A percentile compares a stretch with the other conserved stretches of the same genome.
Evolutionary conservation across 805 yeast genomes (phyloP).

Genomic region (Sungouiozyma ichnusensis): DNA sequence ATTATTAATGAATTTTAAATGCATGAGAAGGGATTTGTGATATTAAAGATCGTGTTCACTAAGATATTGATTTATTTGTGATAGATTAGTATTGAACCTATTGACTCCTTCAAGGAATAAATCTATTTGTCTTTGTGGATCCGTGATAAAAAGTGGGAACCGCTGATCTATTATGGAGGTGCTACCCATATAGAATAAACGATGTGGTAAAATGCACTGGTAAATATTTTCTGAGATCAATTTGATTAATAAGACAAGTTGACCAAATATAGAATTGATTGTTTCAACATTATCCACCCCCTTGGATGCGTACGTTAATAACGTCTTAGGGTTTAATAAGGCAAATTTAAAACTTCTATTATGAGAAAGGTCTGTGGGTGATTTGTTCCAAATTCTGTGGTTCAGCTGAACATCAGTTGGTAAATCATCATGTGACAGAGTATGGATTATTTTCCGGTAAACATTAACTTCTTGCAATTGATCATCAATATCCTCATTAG

Average conservation of each 20-base stretch:
- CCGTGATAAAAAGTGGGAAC: conserved; percentile 16
- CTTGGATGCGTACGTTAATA: conserved; percentile 5
- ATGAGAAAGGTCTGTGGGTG: too few species aligned
- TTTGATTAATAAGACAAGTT: conserved; percentile 17
- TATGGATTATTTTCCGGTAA: neutral
- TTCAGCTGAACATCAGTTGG: too few species aligned
- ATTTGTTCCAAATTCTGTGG: too few species aligned
- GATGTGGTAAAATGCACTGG: conserved; percentile 16
- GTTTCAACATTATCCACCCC: conserved; percentile 6
- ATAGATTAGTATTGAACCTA: conserved; percentile 16
- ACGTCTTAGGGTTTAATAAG: conserved; percentile 4
- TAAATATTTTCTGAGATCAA: conserved; percentile 14
- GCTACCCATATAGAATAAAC: conserved; percentile 20
- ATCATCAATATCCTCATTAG: neutral
- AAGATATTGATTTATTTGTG: conserved; percentile 23
- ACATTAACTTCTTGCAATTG: neutral
- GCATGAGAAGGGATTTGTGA: neutral
- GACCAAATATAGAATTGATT: conserved; percentile 20
- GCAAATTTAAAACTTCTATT: conserved; percentile 3
- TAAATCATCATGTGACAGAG: neutral
- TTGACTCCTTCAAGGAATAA: conserved; percentile 13
- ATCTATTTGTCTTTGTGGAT: conserved; percentile 8
- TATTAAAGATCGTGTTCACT: neutral
- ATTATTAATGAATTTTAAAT: conserved; percentile 1
- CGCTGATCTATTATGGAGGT: conserved; percentile 15